Percentiles rank a stretch among this genome's conserved stretches.
Evolutionary conservation across 768 basidiomycete genomes (phyloP).

Genomic region (Pholiota molesta): DNA sequence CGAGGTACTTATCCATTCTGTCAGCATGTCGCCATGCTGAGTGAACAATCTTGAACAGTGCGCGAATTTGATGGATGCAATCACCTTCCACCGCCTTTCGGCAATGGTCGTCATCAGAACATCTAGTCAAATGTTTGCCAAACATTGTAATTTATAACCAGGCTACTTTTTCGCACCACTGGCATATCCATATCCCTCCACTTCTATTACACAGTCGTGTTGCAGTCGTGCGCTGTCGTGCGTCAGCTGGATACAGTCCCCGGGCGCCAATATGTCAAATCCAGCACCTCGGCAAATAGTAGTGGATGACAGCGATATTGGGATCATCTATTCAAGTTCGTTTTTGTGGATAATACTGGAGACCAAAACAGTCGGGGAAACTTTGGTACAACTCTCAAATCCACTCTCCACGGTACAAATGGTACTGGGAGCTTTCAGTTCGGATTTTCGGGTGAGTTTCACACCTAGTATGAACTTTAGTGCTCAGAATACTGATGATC

Average conservation of each 20-base stretch:
- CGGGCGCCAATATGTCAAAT: not conserved
- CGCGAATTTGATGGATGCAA: not conserved
- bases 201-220: too few species aligned
- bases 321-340: conserved; percentile 20
- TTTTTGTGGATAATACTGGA: conserved; percentile 18
- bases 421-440: conserved; percentile 21
- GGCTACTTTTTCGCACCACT: not conserved
- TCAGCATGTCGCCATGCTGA: too few species aligned
- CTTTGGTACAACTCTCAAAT: conserved; percentile 21
- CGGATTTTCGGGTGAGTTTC: conserved; percentile 22
- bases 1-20: too few species aligned
- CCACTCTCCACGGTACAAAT: conserved; percentile 23
- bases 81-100: not conserved
- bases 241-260: not conserved
- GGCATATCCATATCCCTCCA: not conserved
- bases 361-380: conserved; percentile 20
- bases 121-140: not conserved
- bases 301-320: conserved; percentile 25
- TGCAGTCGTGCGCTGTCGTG: not conserved
- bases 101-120: not conserved
- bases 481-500: not conserved
- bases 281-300: conserved; percentile 20
- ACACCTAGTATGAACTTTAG: not conserved
- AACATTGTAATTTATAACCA: not conserved
- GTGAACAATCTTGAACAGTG: too few species aligned